Evolutionary conservation across 2,329 filamentous ascomycete genomes (phyloP), one percentile per base, ranked within the genome.

Genomic region (Trichoderma hamatum): DNA sequence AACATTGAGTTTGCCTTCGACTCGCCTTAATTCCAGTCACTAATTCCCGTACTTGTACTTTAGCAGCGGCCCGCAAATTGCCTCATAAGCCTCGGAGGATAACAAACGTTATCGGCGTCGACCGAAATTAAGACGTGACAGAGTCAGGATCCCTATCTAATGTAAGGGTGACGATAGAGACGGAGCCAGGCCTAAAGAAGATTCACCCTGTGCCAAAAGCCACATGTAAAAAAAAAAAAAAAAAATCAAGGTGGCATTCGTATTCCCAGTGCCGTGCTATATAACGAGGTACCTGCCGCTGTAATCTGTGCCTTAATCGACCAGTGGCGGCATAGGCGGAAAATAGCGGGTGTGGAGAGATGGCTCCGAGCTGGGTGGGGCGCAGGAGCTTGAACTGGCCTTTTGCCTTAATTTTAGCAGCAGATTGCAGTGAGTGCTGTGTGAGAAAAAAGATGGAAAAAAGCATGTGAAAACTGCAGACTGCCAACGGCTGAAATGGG

Each of bases 381-480:
- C 60, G 24, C 19, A 58, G 24, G 49, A 63, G 63, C 39, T 66
- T 51, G 26, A 58, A 32, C 28, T 51, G 39, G 43, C n/a, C 62
- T 30, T 30, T 54, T 30, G 49, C 21, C 34, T 67, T 13, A 65
- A 58, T n/a, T 21, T 49, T 59, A 43, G 21, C 56, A 59, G 19
- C n/a, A 43, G 56, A 21, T 58, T 54, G 21, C 26, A 60, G n/a
- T 10, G n/a, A 60, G n/a, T 39, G 36, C 43, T 13, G 30, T 6
- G n/a, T 16, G 26, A 32, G 6, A 1, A 5, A 3, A 21, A 11
- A 32, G 3, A 9, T 3, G 3, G 46, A 49, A 26, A 68, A 70
- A 70, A 68, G 65, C 69, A 70, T 70, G 69, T 70, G 69, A 70
- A 68, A 64, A 67, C 51, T 68, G 69, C 30, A 61, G 43, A 21